Percentiles rank a stretch among this genome's conserved stretches.
Conservation (phyloP, 495 filamentous ascomycete species). For the Neurospora terricola region DNA sequence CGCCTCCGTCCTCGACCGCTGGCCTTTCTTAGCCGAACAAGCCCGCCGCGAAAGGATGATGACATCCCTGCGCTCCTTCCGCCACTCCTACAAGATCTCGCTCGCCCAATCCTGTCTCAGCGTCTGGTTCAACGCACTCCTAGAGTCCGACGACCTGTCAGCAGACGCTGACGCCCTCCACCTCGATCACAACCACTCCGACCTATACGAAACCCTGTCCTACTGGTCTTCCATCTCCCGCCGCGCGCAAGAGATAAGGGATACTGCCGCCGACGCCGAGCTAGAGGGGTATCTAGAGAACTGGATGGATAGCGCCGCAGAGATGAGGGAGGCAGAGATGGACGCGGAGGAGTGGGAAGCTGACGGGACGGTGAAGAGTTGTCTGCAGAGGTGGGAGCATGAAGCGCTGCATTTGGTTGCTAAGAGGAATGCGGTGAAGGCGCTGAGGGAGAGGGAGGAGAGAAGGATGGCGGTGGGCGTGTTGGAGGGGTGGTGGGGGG, state of each 20-base stretch:
- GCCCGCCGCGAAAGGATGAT: conserved; percentile 16
- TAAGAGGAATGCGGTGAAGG: conserved; percentile 8
- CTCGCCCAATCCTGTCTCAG: conserved; percentile 15
- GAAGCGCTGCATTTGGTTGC: conserved; percentile 16
- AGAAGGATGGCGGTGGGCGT: conserved; percentile 9
- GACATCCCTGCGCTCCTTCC: conserved; percentile 14
- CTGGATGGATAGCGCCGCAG: conserved; percentile 10
- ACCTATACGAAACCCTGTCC: conserved; percentile 14
- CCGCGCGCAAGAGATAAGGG: conserved; percentile 2
- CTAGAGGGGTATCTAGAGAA: conserved; percentile 14
- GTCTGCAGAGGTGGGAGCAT: conserved; percentile 20
- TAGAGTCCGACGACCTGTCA: conserved; percentile 5
- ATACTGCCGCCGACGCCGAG: conserved; percentile 19
- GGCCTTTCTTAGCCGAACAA: conserved; percentile 14
- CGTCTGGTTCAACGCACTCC: conserved; percentile 10
- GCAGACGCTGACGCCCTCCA: conserved; percentile 12
- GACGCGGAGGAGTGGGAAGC: conserved; percentile 20
- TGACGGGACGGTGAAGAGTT: conserved; percentile 5
- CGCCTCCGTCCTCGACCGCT: conserved; percentile 13
- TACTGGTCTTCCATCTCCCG: conserved; percentile 14
- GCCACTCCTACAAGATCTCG: conserved; percentile 19
- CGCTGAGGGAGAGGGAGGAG: conserved; percentile 16
- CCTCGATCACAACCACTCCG: conserved; percentile 13
- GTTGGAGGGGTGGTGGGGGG: conserved; percentile 19
- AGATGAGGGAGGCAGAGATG: conserved; percentile 9